A percentile compares a stretch with the other conserved stretches of the same genome.
These are phyloP conservation scores for Sambucus nigra DNA, from an alignment of 129 eudicot genomes.

Conservation along the genomic window DNA sequence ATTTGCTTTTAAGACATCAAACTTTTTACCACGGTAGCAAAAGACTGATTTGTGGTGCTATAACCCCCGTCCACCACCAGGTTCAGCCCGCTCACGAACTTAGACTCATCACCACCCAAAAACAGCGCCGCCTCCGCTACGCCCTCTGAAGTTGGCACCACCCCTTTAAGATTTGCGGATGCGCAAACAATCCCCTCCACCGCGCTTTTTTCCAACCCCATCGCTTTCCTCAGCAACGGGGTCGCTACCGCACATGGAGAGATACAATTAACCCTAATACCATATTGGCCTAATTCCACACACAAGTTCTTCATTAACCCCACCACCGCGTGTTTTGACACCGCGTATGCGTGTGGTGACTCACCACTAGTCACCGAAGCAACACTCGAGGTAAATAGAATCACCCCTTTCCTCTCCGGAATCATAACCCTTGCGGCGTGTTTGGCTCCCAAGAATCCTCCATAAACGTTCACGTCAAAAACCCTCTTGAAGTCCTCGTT, in stretches of 20 bases:
- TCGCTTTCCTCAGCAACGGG: slow-evolving; percentile 29
- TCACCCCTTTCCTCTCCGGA: slow-evolving; percentile 51
- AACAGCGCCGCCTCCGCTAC: slow-evolving; percentile 52
- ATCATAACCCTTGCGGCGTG: slow-evolving; percentile 77
- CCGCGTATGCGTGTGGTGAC: slow-evolving; percentile 49
- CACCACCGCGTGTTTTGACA: slow-evolving; percentile 58
- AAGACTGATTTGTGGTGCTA: slow-evolving; percentile 35
- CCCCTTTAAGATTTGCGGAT: slow-evolving; percentile 44
- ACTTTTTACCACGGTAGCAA: slow-evolving; percentile 21
- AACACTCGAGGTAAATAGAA: slow-evolving; percentile 51
- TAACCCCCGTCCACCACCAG: slow-evolving; percentile 51
- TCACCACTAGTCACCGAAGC: slow-evolving; percentile 38
- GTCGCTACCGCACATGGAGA: slow-evolving; percentile 57
- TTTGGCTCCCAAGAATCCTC: slow-evolving; percentile 59
- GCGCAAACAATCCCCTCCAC: slow-evolving; percentile 36
- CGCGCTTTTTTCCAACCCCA: slow-evolving; percentile 29
- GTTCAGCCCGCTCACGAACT: slow-evolving; percentile 33
- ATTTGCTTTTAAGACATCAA: no score
- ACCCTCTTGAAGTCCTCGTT: slow-evolving; percentile 51
- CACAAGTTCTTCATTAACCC: slow-evolving; percentile 56
- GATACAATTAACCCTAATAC: slow-evolving; percentile 56
- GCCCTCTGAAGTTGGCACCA: slow-evolving; percentile 41
- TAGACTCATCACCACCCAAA: slow-evolving; percentile 41
- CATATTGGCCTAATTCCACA: slow-evolving; percentile 60
- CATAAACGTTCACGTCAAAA: slow-evolving; percentile 54